Evolutionary conservation across 768 basidiomycete genomes (phyloP).

Genomic region (Termitomyces sp.): DNA sequence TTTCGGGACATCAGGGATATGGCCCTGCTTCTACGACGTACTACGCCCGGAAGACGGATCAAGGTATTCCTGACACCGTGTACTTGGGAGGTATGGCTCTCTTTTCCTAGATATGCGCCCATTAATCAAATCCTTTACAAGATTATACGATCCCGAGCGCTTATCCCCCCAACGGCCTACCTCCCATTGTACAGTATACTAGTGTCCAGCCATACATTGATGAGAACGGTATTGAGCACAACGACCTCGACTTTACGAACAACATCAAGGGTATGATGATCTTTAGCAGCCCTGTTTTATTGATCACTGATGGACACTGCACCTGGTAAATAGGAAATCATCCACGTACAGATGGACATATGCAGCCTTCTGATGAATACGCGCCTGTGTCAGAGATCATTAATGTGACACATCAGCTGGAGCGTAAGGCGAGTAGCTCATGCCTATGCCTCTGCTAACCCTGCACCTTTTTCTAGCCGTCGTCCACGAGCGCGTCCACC

Average conservation of each 20-base stretch:
- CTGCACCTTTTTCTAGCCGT: conserved; percentile 20
- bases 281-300: background rate
- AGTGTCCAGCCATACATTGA: conserved; percentile 2
- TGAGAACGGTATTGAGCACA: background rate
- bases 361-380: conserved; percentile 1
- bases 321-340: background rate
- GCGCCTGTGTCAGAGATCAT: conserved; percentile 7
- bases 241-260: conserved; percentile 1
- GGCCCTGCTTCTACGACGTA: background rate
- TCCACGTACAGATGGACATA: conserved; percentile 1
- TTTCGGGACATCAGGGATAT: background rate
- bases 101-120: too few species aligned
- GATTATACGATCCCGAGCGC: background rate
- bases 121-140: background rate
- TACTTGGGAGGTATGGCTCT: background rate
- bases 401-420: conserved; percentile 6
- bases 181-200: background rate
- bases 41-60: background rate
- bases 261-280: background rate
- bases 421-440: background rate
- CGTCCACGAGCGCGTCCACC: conserved; percentile 27
- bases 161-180: background rate
- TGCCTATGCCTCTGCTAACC: background rate
- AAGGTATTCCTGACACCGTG: background rate
- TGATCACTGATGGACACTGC: background rate